Base-by-base conservation (phyloP, 2,329 filamentous ascomycete species). In the Orbilia brochopaga region DNA sequence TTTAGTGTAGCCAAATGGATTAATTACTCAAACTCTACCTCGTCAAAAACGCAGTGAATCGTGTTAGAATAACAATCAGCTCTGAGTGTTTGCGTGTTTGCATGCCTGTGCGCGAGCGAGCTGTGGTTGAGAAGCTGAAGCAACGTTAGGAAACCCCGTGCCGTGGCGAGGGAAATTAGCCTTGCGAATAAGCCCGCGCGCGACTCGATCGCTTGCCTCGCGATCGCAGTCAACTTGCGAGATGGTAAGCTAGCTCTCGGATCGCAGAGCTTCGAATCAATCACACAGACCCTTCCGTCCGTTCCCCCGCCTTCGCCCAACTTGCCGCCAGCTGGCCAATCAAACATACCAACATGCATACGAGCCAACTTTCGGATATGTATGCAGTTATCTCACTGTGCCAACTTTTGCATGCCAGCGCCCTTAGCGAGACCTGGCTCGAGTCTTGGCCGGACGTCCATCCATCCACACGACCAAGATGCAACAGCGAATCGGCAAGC, bases 1-100 rank as follows among this genome's bases (percentile, higher is more conserved):
- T 5, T 37, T 15, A 17, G n/a, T 42, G 37, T 42, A 42, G 37
- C n/a, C 37, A 42, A 54, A 70, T 60, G 37, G 24, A 53, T 57
- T 64, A 70, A 64, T 70, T 51, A 55, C 3, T 4, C 63, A 66
- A 66, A 21, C 40, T 35, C 17, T 44, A 42, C n/a, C 52, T 46
- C 24, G n/a, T n/a, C 58, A 53, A 57, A 69, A 54, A 27, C 24
- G 46, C 59, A 59, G 37, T 13, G 4, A 15, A 42, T 42, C 27
- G n/a, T 6, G 4, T 42, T 13, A 42, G 5, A 42, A 15, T 15
- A 8, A 32, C 27, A 32, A 32, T 32, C 27, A 32, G 8, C 8
- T 8, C 3, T 32, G 27, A 32, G 27, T 32, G 27, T 32, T 32
- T 32, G 27, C 27, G 27, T 32, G 27, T 32, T 32, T 3, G 27